Evolutionary conservation across 2,329 filamentous ascomycete genomes (phyloP), one percentile per base, ranked within the genome.

Genomic region (Aspergillus arachidicola): DNA sequence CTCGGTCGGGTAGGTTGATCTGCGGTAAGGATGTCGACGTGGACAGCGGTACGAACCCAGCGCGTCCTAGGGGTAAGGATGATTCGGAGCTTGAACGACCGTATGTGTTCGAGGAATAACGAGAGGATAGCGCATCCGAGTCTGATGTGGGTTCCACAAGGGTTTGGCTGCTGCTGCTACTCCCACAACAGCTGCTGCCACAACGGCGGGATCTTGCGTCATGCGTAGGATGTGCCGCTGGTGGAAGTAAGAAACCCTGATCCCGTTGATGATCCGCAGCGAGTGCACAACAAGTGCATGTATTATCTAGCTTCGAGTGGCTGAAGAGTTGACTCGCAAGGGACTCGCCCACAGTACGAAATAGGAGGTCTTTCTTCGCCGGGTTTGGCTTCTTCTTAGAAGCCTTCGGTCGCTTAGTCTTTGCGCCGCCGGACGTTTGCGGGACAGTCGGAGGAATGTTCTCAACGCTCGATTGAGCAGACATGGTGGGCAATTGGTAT

Each of bases 161-260:
- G 4, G 58, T 58, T 26, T 38, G 43, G 30, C 43, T 61, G 54
- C 60, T 61, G 46, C 48, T 57, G 54, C 54, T 61, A 36, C 60
- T 61, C 16, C 54, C 36, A 34, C 41, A 30, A 9, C 54, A 48
- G 14, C 34, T 53, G 14, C 55, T 53, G 36, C 26, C 30, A 36
- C 46, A 53, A 10, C 34, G 45, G 19, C 59, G 55, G 16, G 46
- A 23, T 19, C 26, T 43, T 14, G 48, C 6, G 26, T 19, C 21
- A 38, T 19, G 57, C 19, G 6, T 10, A n/a, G 48, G 9, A n/a
- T 53, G 21, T 16, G 51, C 16, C 11, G 7, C 12, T 43, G 58
- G 48, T 45, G 23, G 34, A 16, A 53, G 32, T 38, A 51, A 51
- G 21, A 32, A 54, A 30, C 21, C 19, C 19, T 23, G 34, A 32